Evolutionary conservation across 345 rosid species (phyloP).

Genomic region (Boechera retrofracta): DNA sequence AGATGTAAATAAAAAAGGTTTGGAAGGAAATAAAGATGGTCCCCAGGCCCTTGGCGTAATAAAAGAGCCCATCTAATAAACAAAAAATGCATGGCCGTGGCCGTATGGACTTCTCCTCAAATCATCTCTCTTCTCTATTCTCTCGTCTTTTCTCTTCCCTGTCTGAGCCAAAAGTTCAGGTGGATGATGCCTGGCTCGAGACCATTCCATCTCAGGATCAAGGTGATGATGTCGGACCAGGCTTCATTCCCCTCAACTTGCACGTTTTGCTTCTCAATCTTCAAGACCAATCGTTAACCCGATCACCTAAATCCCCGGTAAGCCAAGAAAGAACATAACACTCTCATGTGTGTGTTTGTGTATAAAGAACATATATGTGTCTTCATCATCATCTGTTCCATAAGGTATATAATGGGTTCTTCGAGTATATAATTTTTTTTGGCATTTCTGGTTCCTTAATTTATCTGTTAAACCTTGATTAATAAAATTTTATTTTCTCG

Average conservation of each 20-base stretch:
- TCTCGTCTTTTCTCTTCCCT: conserved; percentile 21
- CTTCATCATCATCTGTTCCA: conserved; percentile 7
- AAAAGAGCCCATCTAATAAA: conserved; percentile 38
- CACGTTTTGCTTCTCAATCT: conserved; percentile 19
- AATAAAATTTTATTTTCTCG: background rate
- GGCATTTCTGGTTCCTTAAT: background rate
- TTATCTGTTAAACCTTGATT: background rate
- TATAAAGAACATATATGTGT: background rate
- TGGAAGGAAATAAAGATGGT: background rate
- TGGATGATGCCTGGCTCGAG: conserved; percentile 88
- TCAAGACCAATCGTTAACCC: background rate
- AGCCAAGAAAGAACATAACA: conserved; percentile 14
- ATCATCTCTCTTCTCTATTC: conserved; percentile 12
- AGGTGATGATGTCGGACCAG: conserved; percentile 86
- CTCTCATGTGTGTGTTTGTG: background rate
- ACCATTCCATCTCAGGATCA: conserved; percentile 45
- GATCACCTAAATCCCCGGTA: background rate
- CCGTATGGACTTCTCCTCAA: conserved; percentile 26
- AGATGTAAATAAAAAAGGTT: no score
- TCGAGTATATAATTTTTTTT: conserved; percentile 11
- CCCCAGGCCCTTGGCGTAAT: conserved; percentile 1
- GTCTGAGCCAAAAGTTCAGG: conserved; percentile 60
- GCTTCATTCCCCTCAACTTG: conserved; percentile 92
- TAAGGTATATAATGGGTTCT: conserved; percentile 2
- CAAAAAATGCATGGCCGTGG: conserved; percentile 46